Conservation (phyloP, 2,329 filamentous ascomycete genomes). For the Hortaea werneckii region DNA sequence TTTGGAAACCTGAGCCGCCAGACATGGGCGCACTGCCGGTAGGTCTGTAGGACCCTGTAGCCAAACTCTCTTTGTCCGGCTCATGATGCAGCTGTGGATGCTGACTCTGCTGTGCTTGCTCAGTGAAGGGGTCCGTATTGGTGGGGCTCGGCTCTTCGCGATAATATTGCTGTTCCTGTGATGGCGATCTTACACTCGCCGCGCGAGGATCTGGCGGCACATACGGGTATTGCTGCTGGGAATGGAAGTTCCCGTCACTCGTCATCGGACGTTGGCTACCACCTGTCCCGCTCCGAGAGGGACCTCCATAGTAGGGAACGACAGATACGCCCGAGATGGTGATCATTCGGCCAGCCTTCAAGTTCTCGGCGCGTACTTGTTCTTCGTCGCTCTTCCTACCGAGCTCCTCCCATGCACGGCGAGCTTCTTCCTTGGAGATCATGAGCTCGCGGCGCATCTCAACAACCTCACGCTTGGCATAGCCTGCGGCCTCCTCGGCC, state of each 20-base stretch:
- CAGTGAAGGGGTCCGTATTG: slow-evolving; percentile 53
- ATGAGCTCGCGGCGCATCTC: slow-evolving; percentile 89
- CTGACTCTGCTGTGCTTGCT: slow-evolving; percentile 27
- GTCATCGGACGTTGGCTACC: slow-evolving; percentile 32
- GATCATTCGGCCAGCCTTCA: slow-evolving; percentile 79
- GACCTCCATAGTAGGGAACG: slow-evolving; percentile 48
- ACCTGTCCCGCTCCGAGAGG: slow-evolving; percentile 28
- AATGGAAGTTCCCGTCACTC: slow-evolving; percentile 20
- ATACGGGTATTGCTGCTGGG: slow-evolving; percentile 19
- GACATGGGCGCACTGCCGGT: neutral
- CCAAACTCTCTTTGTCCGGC: slow-evolving; percentile 25
- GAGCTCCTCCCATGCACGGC: slow-evolving; percentile 93
- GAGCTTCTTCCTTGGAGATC: slow-evolving; percentile 92
- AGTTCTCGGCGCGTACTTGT: slow-evolving; percentile 71
- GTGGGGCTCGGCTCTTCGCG: slow-evolving; percentile 46
- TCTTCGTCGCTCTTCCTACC: slow-evolving; percentile 89
- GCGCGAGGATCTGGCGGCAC: slow-evolving; percentile 11
- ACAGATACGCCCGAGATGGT: slow-evolving; percentile 90
- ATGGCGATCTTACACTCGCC: slow-evolving; percentile 17
- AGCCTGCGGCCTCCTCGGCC: slow-evolving; percentile 16
- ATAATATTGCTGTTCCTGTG: slow-evolving; percentile 36
- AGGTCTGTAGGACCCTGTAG: slow-evolving; percentile 22
- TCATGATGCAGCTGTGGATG: slow-evolving; percentile 27
- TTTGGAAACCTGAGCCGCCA: neutral
- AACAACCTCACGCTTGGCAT: slow-evolving; percentile 39